phyloP scores from a whole-genome alignment of 495 filamentous ascomycete species.

The Chaetomidium leptoderma region DNA sequence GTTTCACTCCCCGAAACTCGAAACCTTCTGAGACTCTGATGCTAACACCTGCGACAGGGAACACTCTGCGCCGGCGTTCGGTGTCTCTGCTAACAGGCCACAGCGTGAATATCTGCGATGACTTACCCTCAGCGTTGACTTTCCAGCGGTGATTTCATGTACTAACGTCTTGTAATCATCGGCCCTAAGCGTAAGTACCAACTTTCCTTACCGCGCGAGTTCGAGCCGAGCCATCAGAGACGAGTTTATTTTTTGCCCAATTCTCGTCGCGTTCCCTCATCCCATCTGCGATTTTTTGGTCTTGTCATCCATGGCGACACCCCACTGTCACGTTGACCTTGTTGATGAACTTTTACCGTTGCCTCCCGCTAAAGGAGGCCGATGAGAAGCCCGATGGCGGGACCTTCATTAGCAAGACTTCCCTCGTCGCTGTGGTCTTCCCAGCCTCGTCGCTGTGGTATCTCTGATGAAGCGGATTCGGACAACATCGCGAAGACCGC shows the following conservation, averaged over 20 bases:
- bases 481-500: no score
- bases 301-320: no score
- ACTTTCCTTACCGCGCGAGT: background rate
- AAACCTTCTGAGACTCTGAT: background rate
- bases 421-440: no score
- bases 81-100: background rate
- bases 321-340: no score
- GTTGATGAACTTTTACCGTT: no score
- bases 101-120: background rate
- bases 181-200: background rate
- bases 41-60: background rate
- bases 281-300: no score
- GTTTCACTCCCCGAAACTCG: constrained; percentile 3
- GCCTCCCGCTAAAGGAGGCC: no score
- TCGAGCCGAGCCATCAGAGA: background rate
- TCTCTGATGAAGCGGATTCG: no score
- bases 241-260: background rate
- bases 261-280: background rate
- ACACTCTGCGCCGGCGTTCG: background rate
- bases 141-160: background rate
- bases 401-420: no score
- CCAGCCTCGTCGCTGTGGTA: no score
- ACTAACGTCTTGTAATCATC: background rate
- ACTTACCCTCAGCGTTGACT: background rate
- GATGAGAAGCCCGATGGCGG: no score